Conservation (phyloP, 495 filamentous ascomycete species). For the Lasiosphaeria ovina region DNA sequence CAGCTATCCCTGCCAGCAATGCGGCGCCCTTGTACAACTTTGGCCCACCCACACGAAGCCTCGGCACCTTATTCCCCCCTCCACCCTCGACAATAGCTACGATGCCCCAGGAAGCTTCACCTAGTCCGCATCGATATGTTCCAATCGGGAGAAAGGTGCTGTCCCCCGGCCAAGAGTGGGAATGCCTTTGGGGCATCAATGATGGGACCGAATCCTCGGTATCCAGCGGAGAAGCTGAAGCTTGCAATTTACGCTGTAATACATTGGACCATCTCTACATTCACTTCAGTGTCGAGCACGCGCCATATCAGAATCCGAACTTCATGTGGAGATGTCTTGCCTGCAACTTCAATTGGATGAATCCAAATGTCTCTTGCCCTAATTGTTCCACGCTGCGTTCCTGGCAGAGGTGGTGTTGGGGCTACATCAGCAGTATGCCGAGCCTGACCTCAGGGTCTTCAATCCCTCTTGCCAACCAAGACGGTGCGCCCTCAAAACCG, state of each 20-base stretch:
- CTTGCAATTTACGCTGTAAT: slow-evolving; percentile 3
- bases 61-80: background rate
- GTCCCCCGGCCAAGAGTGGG: slow-evolving; percentile 9
- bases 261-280: background rate
- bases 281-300: slow-evolving; percentile 12
- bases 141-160: slow-evolving; percentile 9
- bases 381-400: background rate
- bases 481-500: background rate
- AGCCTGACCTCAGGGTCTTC: slow-evolving; percentile 4
- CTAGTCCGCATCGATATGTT: background rate
- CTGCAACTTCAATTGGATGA: background rate
- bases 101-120: background rate
- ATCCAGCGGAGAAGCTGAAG: background rate
- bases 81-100: background rate
- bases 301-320: background rate
- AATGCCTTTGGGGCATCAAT: slow-evolving; percentile 10
- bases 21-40: slow-evolving; percentile 2
- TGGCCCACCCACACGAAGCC: background rate
- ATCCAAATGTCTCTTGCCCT: background rate
- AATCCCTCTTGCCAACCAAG: slow-evolving; percentile 9
- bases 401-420: slow-evolving; percentile 14
- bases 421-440: background rate
- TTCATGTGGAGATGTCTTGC: slow-evolving; percentile 7
- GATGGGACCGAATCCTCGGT: background rate
- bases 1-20: background rate